Evolutionary conservation across 2,329 filamentous ascomycete genomes (phyloP).

Genomic region (Escovopsis sp.): DNA sequence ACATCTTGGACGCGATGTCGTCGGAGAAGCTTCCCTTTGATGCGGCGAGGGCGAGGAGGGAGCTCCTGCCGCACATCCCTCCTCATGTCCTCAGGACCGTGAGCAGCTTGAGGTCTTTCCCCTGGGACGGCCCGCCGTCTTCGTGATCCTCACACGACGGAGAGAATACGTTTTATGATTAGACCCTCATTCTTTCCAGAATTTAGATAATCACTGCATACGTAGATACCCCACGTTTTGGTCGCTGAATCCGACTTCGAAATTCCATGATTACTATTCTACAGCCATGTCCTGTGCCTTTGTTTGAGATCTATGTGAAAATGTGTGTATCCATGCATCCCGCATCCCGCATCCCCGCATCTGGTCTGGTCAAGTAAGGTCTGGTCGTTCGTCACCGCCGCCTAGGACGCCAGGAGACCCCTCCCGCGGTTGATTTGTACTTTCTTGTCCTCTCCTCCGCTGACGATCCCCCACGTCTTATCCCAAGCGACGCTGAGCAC

Average conservation of each 20-base stretch:
- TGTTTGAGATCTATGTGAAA: not conserved
- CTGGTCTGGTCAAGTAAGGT: no score
- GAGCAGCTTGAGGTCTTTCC: slow-evolving; percentile 3
- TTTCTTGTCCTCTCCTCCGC: slow-evolving; percentile 82
- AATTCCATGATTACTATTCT: not conserved
- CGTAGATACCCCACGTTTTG: not conserved
- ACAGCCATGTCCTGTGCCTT: not conserved
- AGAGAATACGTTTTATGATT: no score
- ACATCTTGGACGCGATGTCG: slow-evolving; percentile 43
- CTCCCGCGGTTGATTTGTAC: slow-evolving; percentile 76
- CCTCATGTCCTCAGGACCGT: slow-evolving; percentile 5
- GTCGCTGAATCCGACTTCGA: no score
- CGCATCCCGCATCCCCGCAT: not conserved
- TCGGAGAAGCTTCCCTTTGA: slow-evolving; percentile 37
- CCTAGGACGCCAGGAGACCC: slow-evolving; percentile 29
- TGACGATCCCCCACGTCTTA: slow-evolving; percentile 72
- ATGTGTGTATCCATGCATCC: no score
- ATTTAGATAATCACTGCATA: no score
- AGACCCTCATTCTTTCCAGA: no score
- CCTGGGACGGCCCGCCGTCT: not conserved
- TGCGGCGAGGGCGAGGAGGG: slow-evolving; percentile 26
- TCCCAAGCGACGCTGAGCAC: slow-evolving; percentile 87
- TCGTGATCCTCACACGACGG: not conserved
- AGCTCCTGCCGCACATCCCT: slow-evolving; percentile 26
- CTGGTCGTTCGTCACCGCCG: no score